Conservation (phyloP, 805 yeast species). For the Ogataea pilisensis region DNA sequence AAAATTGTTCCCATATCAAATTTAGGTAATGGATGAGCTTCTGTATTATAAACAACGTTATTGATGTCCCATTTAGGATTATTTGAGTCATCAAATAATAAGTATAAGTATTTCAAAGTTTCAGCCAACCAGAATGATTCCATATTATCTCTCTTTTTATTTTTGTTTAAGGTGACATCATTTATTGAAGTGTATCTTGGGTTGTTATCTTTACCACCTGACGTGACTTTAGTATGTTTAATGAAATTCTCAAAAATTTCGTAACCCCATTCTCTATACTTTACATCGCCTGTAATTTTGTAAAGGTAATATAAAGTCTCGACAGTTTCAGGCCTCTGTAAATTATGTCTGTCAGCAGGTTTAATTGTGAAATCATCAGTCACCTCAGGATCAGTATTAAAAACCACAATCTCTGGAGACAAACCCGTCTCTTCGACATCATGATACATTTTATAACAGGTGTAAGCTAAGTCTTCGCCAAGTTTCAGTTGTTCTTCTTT, state of each 20-base stretch:
- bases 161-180: slow-evolving; percentile 62
- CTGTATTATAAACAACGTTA: slow-evolving; percentile 79
- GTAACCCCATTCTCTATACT: slow-evolving; percentile 87
- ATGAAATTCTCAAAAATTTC: slow-evolving; percentile 73
- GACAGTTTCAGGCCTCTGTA: slow-evolving; percentile 92
- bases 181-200: slow-evolving; percentile 54
- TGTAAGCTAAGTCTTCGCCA: slow-evolving; percentile 69
- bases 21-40: slow-evolving; percentile 89
- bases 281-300: slow-evolving; percentile 73
- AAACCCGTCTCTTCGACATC: slow-evolving; percentile 69
- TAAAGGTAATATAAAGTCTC: slow-evolving; percentile 80
- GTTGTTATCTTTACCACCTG: slow-evolving; percentile 43
- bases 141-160: slow-evolving; percentile 59
- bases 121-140: slow-evolving; percentile 95
- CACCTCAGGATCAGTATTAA: slow-evolving; percentile 51
- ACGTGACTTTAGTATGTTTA: slow-evolving; percentile 49
- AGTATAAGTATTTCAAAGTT: slow-evolving; percentile 79
- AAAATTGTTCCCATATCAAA: slow-evolving; percentile 49
- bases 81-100: slow-evolving; percentile 66
- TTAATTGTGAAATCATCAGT: slow-evolving; percentile 62
- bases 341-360: slow-evolving; percentile 70
- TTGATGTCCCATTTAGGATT: slow-evolving; percentile 59
- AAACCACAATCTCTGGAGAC: slow-evolving; percentile 84
- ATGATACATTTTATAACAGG: slow-evolving; percentile 83
- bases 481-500: slow-evolving; percentile 61